Evolutionary conservation across 192 early-diverging fungal genomes (phyloP).

Genomic region (Blastocladiella britannica): DNA sequence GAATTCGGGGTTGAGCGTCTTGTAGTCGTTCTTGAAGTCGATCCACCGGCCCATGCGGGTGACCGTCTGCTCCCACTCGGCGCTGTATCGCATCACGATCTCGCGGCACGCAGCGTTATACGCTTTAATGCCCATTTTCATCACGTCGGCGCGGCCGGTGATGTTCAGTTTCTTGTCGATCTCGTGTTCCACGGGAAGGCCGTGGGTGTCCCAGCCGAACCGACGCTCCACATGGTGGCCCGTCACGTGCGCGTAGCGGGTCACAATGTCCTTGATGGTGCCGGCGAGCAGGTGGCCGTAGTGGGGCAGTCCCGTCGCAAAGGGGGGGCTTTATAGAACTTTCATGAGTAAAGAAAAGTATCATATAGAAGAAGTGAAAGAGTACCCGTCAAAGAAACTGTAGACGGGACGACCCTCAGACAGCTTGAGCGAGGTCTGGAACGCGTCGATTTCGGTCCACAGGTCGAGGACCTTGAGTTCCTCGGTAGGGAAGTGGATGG

Average conservation of each 20-base stretch:
- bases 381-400: slow-evolving; percentile 82
- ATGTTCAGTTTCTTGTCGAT: slow-evolving; percentile 77
- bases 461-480: slow-evolving; percentile 82
- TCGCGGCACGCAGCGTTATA: slow-evolving; percentile 92
- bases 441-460: slow-evolving; percentile 97
- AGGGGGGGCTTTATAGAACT: slow-evolving; percentile 50
- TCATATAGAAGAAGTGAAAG: too few species aligned
- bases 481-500: slow-evolving; percentile 81
- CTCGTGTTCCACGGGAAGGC: slow-evolving; percentile 78
- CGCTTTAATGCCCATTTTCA: slow-evolving; percentile 82
- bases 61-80: slow-evolving; percentile 83
- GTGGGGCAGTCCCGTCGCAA: slow-evolving; percentile 94
- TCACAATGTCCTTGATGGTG: slow-evolving; percentile 99
- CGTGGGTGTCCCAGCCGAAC: slow-evolving; percentile 94
- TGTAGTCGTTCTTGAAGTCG: slow-evolving; percentile 99
- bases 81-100: slow-evolving; percentile 88
- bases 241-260: slow-evolving; percentile 81
- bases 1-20: slow-evolving; percentile 82
- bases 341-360: too few species aligned
- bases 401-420: slow-evolving; percentile 71
- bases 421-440: slow-evolving; percentile 70
- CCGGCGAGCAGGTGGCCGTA: slow-evolving; percentile 97
- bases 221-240: slow-evolving; percentile 94
- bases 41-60: slow-evolving; percentile 97
- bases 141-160: slow-evolving; percentile 59